Evolutionary conservation across 495 filamentous ascomycete genomes (phyloP).

Genomic region (Amphirosellinia nigrospora): DNA sequence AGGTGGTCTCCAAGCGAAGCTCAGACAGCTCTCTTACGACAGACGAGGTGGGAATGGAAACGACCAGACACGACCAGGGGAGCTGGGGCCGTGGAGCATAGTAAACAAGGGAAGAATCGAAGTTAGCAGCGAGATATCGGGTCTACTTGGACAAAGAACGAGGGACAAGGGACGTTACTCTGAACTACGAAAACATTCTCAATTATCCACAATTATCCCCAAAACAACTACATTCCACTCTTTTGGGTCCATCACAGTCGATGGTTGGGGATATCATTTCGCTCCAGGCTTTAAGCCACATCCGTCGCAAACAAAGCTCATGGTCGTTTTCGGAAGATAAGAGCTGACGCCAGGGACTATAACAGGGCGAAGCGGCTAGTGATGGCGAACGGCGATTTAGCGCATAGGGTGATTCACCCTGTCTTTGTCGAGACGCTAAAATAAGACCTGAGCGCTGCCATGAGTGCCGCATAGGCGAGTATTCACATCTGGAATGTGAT

Average conservation of each 20-base stretch:
- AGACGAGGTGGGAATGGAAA: background rate
- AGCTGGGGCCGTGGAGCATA: constrained; percentile 18
- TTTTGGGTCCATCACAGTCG: constrained; percentile 5
- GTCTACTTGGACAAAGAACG: constrained; percentile 15
- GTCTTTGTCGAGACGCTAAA: background rate
- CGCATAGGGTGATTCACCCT: background rate
- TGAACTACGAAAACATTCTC: constrained; percentile 12
- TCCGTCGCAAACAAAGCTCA: constrained; percentile 21
- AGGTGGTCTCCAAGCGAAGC: background rate
- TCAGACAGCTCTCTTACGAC: background rate
- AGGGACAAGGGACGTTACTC: constrained; percentile 8
- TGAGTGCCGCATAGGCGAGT: background rate
- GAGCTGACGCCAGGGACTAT: background rate
- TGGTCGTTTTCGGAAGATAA: constrained; percentile 16
- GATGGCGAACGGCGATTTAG: background rate
- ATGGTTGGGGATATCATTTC: background rate
- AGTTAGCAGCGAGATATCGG: constrained; percentile 21
- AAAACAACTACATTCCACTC: constrained; percentile 10
- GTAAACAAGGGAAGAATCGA: constrained; percentile 4
- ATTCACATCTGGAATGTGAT: background rate
- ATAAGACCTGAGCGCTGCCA: background rate
- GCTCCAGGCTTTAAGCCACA: background rate
- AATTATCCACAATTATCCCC: background rate
- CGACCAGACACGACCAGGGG: background rate
- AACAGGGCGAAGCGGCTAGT: background rate